These are phyloP conservation scores for Globisporangium iwayamae DNA, from an alignment of 352 stramenopile species.

Conservation along the genomic window DNA sequence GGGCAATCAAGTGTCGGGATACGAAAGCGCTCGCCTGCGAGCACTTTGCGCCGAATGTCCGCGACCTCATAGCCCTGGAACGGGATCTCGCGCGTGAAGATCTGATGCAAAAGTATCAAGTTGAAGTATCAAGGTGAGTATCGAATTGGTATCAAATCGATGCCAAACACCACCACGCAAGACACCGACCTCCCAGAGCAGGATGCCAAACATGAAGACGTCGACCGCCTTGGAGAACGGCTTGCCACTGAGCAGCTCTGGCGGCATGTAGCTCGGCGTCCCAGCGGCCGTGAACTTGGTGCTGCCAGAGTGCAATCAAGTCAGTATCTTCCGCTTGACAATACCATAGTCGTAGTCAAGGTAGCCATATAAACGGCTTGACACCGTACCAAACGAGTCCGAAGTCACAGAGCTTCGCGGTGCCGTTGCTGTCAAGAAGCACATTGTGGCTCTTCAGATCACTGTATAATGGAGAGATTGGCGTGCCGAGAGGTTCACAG, in stretches of 20 bases:
- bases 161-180: not conserved
- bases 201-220: constrained; percentile 91
- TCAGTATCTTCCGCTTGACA: not conserved
- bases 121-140: not conserved
- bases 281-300: constrained; percentile 78
- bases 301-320: constrained; percentile 20
- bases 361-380: not conserved
- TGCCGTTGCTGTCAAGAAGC: constrained; percentile 61
- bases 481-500: not conserved
- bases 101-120: constrained; percentile 22
- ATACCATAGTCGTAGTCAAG: too few relatives aligned
- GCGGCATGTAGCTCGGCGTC: constrained; percentile 89
- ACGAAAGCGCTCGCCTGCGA: constrained; percentile 66
- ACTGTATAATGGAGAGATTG: constrained; percentile 13
- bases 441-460: constrained; percentile 92
- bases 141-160: not conserved
- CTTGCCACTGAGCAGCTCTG: constrained; percentile 77
- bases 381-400: constrained; percentile 64
- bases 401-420: constrained; percentile 92
- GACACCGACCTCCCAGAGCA: constrained; percentile 83
- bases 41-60: constrained; percentile 71
- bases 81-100: constrained; percentile 78
- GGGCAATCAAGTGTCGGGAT: constrained; percentile 76
- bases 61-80: constrained; percentile 70
- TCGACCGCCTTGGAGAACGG: constrained; percentile 90